Evolutionary conservation across 2,329 filamentous ascomycete genomes (phyloP), one percentile per base, ranked within the genome.

Genomic region (Colletotrichum gigasporum): DNA sequence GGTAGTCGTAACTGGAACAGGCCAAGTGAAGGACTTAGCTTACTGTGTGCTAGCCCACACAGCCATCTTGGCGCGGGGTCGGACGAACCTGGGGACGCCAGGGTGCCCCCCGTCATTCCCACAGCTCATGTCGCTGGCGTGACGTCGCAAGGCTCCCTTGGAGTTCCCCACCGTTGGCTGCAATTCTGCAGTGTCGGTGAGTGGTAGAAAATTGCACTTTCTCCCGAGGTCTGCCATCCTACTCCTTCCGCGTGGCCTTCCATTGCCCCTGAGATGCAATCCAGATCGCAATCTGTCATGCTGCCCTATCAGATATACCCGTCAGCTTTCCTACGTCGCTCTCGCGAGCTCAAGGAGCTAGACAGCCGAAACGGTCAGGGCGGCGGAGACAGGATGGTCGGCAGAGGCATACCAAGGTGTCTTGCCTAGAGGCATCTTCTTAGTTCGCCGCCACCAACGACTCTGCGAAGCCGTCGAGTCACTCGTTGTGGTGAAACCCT

Each of bases 1-100:
- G 30, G 48, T 35, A 32, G 18, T 50, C 34, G 48, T 37, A 48
- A 12, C 42, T 50, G 26, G 56, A 64, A 54, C 48, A 50, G 61
- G 56, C 42, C 34, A 54, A 64, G 61, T 24, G 56, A 24, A 54
- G 28, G 42, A 54, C 24, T 61, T 54, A 48, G 61, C 48, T 64
- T 34, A 35, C 45, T 22, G 34, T 41, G 34, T 53, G 30, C 44
- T 41, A 39, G 53, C 11, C 45, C 45, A 39, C 22, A 18, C 16
- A 59, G 12, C 60, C 55, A 50, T 37, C 65, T 67, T 65, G 55
- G 65, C 61, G 55, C 55, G 61, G 65, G 65, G 62, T 61, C 52
- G 28, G 61, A 67, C 34, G 52, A 67, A 61, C 61, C 65, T 67
- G 51, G 50, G 44, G 51, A 37, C 48, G 16, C 47, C 28, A 37